Conservation (phyloP, 1,139 yeast species). For the Arxiozyma slooffiae region DNA sequence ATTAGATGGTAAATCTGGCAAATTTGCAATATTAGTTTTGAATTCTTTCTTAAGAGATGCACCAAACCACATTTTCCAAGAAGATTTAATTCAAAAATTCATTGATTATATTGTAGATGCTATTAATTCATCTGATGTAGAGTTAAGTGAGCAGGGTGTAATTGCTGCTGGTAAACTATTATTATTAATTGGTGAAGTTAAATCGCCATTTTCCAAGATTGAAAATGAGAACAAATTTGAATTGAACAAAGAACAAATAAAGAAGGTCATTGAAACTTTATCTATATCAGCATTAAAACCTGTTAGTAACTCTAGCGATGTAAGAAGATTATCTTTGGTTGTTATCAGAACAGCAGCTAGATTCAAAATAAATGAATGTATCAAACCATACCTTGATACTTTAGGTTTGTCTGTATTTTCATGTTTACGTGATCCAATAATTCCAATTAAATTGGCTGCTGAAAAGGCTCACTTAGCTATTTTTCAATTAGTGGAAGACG, state of each 20-base stretch:
- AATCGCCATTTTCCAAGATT: conserved; percentile 34
- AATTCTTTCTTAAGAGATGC: conserved; percentile 77
- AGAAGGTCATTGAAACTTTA: conserved; percentile 40
- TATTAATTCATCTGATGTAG: conserved; percentile 40
- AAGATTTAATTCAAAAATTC: conserved; percentile 41
- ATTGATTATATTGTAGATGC: conserved; percentile 42
- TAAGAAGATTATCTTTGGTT: conserved; percentile 71
- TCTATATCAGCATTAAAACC: conserved; percentile 45
- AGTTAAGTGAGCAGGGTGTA: conserved; percentile 68
- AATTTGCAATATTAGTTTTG: conserved; percentile 61
- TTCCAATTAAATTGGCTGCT: conserved; percentile 89
- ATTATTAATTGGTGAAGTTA: conserved; percentile 38
- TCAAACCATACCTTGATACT: conserved; percentile 45
- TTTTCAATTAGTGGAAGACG: conserved; percentile 63
- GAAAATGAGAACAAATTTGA: conserved; percentile 30
- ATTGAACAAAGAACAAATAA: conserved; percentile 34
- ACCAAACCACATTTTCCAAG: conserved; percentile 48
- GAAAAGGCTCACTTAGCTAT: conserved; percentile 79
- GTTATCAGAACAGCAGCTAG: conserved; percentile 69
- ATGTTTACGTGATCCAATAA: conserved; percentile 73
- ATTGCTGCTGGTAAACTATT: conserved; percentile 78
- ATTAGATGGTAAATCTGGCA: conserved; percentile 35
- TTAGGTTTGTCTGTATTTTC: conserved; percentile 69
- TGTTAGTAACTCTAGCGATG: conserved; percentile 56
- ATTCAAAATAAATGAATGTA: conserved; percentile 39